These are phyloP conservation scores for Porphyrellus cyaneotinctus DNA, from an alignment of 768 basidiomycete species.

Conservation along the genomic window DNA sequence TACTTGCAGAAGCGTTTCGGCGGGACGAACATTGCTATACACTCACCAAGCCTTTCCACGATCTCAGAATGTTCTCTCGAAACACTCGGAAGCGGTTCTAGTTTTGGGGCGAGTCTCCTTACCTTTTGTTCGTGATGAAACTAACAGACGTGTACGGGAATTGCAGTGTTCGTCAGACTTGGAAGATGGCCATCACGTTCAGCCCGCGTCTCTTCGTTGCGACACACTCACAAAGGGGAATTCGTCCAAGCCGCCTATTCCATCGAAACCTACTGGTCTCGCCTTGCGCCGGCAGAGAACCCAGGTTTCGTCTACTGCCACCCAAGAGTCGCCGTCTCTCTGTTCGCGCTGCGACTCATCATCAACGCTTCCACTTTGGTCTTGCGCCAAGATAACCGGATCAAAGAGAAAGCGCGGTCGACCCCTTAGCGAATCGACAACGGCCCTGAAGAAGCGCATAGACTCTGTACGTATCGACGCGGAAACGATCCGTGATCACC, in stretches of 20 bases:
- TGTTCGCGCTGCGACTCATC: conserved; percentile 6
- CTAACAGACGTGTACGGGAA: background rate
- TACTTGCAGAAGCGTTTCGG: background rate
- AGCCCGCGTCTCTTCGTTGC: background rate
- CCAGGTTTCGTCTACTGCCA: background rate
- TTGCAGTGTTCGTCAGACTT: background rate
- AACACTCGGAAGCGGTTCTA: background rate
- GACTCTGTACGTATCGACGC: conserved; percentile 3
- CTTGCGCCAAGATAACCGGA: conserved; percentile 16
- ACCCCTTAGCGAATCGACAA: background rate
- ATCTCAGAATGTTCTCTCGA: background rate
- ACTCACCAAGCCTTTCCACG: background rate
- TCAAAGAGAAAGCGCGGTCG: conserved; percentile 8
- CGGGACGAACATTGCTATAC: background rate
- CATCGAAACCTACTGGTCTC: conserved; percentile 1
- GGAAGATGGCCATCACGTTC: background rate
- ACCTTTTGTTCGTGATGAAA: too few species aligned
- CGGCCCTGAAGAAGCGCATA: conserved; percentile 6
- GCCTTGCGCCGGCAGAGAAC: background rate
- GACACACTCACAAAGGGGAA: background rate
- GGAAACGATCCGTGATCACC: conserved; percentile 5
- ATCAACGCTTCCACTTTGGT: conserved; percentile 8
- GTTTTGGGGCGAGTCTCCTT: background rate
- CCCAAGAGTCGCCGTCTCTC: background rate
- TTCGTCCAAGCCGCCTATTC: conserved; percentile 3